Conservation (phyloP, 495 filamentous ascomycete genomes). For the Hyphodiscus hymeniophilus region DNA sequence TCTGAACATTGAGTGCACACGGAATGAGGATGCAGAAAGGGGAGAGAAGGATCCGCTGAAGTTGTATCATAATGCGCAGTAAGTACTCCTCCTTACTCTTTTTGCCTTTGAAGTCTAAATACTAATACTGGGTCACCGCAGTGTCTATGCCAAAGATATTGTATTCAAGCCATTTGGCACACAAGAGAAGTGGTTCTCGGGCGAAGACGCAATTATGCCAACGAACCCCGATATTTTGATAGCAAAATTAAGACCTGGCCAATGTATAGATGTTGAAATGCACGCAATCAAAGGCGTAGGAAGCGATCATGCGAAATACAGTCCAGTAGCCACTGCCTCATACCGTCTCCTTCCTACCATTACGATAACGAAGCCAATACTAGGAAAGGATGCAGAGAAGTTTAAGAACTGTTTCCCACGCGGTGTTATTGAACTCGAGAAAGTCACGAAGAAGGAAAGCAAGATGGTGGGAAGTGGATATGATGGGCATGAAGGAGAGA, state of each 20-base stretch:
- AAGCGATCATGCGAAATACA: conserved; percentile 95
- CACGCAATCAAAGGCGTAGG: conserved; percentile 92
- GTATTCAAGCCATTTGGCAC: conserved; percentile 63
- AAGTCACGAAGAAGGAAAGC: conserved; percentile 60
- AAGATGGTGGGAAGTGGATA: conserved; percentile 51
- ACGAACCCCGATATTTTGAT: conserved; percentile 90
- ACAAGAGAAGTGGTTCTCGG: conserved; percentile 60
- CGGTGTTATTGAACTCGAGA: conserved; percentile 78
- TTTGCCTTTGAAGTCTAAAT: too few relatives aligned
- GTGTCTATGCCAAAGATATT: conserved; percentile 77
- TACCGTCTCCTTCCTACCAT: conserved; percentile 90
- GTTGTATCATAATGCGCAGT: conserved; percentile 70
- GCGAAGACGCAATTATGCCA: conserved; percentile 56
- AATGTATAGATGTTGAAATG: conserved; percentile 73
- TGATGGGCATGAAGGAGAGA: conserved; percentile 62
- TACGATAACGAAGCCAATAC: conserved; percentile 68
- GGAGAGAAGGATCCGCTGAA: conserved; percentile 72
- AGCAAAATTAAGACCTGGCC: conserved; percentile 87
- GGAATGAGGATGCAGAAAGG: conserved; percentile 58
- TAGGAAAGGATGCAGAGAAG: conserved; percentile 79
- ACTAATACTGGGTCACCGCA: too few relatives aligned
- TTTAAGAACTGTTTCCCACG: conserved; percentile 84
- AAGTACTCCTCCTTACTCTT: too few relatives aligned
- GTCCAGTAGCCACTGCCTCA: conserved; percentile 86
- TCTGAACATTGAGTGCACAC: conserved; percentile 67